Conservation (phyloP, 2,329 filamentous ascomycete genomes). For the Penicillium decumbens region DNA sequence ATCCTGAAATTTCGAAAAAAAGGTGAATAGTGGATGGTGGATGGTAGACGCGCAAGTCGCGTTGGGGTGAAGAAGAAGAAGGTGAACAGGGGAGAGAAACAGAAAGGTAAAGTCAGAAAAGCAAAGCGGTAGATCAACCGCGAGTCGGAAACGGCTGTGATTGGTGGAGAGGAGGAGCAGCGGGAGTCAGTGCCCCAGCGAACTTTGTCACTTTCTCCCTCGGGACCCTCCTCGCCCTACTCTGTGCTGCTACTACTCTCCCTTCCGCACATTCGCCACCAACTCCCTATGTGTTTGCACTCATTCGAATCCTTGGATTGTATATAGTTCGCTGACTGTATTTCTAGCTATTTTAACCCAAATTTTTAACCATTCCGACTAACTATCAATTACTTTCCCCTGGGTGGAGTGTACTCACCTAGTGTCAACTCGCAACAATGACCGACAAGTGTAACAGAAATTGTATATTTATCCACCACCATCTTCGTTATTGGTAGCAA, state of each 20-base stretch:
- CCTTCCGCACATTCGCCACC: slow-evolving; percentile 11
- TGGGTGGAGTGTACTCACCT: slow-evolving; percentile 2
- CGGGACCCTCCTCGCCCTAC: slow-evolving; percentile 30
- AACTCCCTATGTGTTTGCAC: slow-evolving; percentile 58
- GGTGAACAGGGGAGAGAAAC: slow-evolving; percentile 7
- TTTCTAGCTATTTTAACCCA: background rate
- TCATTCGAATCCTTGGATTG: slow-evolving; percentile 54
- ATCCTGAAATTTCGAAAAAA: background rate
- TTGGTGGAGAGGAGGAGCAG: slow-evolving; percentile 39
- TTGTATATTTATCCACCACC: slow-evolving; percentile 8
- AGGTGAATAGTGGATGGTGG: background rate
- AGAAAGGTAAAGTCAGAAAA: slow-evolving; percentile 26
- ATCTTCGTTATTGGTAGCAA: slow-evolving; percentile 1
- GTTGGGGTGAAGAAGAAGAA: slow-evolving; percentile 9
- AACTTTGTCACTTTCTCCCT: slow-evolving; percentile 26
- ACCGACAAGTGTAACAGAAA: background rate
- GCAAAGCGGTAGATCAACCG: slow-evolving; percentile 38
- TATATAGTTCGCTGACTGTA: slow-evolving; percentile 36
- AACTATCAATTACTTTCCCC: slow-evolving; percentile 13
- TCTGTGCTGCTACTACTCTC: slow-evolving; percentile 25
- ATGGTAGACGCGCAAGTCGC: slow-evolving; percentile 10
- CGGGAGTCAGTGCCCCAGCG: slow-evolving; percentile 19
- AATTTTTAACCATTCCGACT: background rate
- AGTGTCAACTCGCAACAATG: slow-evolving; percentile 7
- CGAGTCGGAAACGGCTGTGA: slow-evolving; percentile 27